Base-by-base conservation (phyloP, 1,284 basidiomycete genomes). In the Cutaneotrichosporon cyanovorans region DNA sequence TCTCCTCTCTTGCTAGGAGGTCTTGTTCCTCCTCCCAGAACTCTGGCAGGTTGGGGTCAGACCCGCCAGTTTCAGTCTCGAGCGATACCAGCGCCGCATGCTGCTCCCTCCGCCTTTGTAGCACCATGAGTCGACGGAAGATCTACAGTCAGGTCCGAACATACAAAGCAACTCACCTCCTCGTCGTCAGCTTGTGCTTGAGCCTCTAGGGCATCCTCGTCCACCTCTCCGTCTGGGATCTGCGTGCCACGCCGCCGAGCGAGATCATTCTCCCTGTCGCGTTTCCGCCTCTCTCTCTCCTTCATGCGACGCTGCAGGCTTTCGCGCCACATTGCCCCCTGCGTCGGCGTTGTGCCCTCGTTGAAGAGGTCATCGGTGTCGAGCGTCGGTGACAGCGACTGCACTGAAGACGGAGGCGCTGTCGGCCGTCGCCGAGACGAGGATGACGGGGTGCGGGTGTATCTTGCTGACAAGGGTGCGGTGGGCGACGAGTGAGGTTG, bases 111-210 rank as follows among this genome's bases (percentile, higher is more conserved):
- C 57, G 51, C 12, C 58, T 53, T 49, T 68, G 67, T 6, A 65
- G 48, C 18, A 68, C 50, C 42, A 67, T 59, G 9, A 69, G 45
- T 15, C 63, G 55, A n/a, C 67, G 53, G 49, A 66, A 69, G n/a
- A 69, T 63, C 67, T 69, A 42, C 8, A 1, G 49, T 51, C 42
- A 51, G 49, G 28, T 3, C 2, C n/a, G 9, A 28, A 15, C 5
- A 11, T 10, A 23, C 3, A 10, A 12, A 14, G 18, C 19, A 5
- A 54, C 61, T 38, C 44, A 68, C 67, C 61, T 69, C 67, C 37
- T 69, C 67, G 36, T 69, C 67, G 41, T 67, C 67, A 18, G 51
- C 55, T 45, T 65, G 58, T 6, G 63, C 66, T 49, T 50, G 57
- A 15, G 56, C 34, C 41, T 62, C 65, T 8, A 57, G 58, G 37